Evolutionary conservation across 164 flowering plant genomes (phyloP).

Genomic region (Nymphaea colorata): DNA sequence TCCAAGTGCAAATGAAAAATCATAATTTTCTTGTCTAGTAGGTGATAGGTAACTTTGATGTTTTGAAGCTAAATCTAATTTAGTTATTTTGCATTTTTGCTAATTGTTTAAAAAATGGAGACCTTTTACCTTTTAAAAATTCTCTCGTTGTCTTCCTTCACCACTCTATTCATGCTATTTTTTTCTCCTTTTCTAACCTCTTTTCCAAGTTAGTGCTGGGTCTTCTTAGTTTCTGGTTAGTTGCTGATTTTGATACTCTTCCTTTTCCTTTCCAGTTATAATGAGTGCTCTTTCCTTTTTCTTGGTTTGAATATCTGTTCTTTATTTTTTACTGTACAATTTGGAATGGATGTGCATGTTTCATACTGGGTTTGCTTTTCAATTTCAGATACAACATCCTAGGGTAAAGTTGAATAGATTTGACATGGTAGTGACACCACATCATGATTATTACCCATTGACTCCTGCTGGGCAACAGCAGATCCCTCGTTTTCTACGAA

Average conservation of each 20-base stretch:
- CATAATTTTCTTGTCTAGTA: no score
- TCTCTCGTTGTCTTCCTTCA: not conserved
- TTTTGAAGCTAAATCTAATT: not conserved
- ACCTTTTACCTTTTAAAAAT: not conserved
- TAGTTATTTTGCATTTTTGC: not conserved
- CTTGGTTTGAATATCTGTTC: no score
- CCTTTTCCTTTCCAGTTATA: no score
- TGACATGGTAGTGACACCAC: slow-evolving; percentile 88
- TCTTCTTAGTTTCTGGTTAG: not conserved
- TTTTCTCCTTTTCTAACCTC: not conserved
- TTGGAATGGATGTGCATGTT: no score
- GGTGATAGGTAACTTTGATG: no score
- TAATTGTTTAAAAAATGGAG: not conserved
- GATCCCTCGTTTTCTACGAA: slow-evolving; percentile 60
- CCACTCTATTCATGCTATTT: not conserved
- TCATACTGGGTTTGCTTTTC: not conserved
- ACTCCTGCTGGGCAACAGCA: slow-evolving; percentile 74
- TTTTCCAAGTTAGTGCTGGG: not conserved
- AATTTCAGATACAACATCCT: slow-evolving; percentile 85
- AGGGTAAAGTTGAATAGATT: slow-evolving; percentile 67
- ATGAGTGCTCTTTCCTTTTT: no score
- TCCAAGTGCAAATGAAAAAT: no score
- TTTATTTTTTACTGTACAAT: no score
- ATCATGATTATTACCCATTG: slow-evolving; percentile 86
- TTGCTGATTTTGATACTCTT: no score